A percentile compares a stretch with the other conserved stretches of the same genome.
phyloP scores from a whole-genome alignment of 345 rosid species.

The Brassica incana region DNA sequence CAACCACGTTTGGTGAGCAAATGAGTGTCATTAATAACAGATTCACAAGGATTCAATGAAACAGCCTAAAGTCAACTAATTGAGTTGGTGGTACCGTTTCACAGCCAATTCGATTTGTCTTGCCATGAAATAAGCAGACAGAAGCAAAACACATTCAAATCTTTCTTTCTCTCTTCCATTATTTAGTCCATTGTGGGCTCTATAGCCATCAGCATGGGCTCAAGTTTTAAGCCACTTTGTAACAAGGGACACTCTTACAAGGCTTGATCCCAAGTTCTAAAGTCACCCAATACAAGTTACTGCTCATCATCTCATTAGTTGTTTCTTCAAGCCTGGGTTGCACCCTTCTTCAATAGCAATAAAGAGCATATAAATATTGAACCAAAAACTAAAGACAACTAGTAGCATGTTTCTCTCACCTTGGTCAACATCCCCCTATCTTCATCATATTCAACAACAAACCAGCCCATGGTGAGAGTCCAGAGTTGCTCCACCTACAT shows the following conservation, averaged over 20 bases:
- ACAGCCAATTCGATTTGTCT: constrained; percentile 35
- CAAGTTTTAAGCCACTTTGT: constrained; percentile 43
- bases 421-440: constrained; percentile 85
- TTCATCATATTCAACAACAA: constrained; percentile 89
- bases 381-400: constrained; percentile 3
- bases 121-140: constrained; percentile 34
- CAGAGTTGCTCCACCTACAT: constrained; percentile 84
- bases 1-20: constrained; percentile 18
- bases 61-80: constrained; percentile 34
- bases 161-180: constrained; percentile 31
- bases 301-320: neutral
- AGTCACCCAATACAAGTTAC: constrained; percentile 16
- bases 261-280: constrained; percentile 20
- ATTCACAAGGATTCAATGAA: constrained; percentile 28
- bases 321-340: constrained; percentile 23
- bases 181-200: constrained; percentile 14
- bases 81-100: constrained; percentile 32
- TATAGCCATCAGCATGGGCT: constrained; percentile 22
- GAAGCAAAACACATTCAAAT: constrained; percentile 1
- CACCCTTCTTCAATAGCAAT: too few species aligned
- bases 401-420: constrained; percentile 48
- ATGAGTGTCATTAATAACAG: neutral
- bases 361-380: neutral
- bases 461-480: constrained; percentile 98
- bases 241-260: constrained; percentile 21